These are phyloP conservation scores for Fraxinus sp. DNA, from an alignment of 305 asterid species.

Conservation along the genomic window DNA sequence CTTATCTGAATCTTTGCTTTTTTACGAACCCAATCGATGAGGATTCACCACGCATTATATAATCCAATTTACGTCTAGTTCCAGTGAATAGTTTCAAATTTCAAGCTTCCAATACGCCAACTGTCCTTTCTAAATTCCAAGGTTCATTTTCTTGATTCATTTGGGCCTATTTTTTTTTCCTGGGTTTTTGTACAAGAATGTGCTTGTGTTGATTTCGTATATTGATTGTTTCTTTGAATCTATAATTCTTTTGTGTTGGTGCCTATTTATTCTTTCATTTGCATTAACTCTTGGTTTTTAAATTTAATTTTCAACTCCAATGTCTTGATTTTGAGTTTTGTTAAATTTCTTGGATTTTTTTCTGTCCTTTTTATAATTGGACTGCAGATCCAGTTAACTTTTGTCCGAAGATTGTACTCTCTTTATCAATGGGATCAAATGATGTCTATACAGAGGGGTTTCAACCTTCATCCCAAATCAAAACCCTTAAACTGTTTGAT, in stretches of 20 bases:
- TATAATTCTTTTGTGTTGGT: neutral
- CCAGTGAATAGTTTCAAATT: neutral
- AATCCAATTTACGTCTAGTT: neutral
- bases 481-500: conserved; percentile 28
- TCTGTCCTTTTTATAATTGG: neutral
- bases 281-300: neutral
- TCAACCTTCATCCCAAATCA: conserved; percentile 23
- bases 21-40: neutral
- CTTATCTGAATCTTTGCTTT: neutral
- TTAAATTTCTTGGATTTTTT: conserved; percentile 1
- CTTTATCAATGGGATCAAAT: conserved; percentile 16
- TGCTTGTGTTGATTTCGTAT: neutral
- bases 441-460: neutral
- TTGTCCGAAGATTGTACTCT: conserved; percentile 2
- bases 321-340: conserved; percentile 4
- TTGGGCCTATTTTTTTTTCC: neutral
- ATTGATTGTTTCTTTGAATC: neutral
- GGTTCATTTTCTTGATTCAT: neutral
- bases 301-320: neutral
- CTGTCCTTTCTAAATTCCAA: conserved; percentile 11
- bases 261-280: neutral
- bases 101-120: neutral
- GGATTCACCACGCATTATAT: neutral
- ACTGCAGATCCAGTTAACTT: conserved; percentile 33
- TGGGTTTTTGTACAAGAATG: conserved; percentile 21